Evolutionary conservation across 352 stramenopile species (phyloP), one percentile per base, ranked within the genome.

Genomic region (Pythium volutum): DNA sequence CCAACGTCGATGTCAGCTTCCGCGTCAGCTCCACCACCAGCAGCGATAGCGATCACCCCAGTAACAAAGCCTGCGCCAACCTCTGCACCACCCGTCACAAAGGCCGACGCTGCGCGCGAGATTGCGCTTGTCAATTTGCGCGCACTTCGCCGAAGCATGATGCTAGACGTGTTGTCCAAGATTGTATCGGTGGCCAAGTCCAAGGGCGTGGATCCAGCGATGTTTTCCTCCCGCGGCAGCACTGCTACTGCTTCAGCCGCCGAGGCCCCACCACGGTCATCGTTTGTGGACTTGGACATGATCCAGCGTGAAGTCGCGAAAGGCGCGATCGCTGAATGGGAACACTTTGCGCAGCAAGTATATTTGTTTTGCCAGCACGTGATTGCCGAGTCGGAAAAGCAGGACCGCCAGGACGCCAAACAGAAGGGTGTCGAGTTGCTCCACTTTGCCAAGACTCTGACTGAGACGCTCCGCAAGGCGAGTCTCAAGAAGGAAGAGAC

Each of bases 161-260:
- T 92, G 69, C 76, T 90, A 22, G 83, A 92, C 34, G 81, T 92
- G 27, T 52, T 92, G 51, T 89, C 80, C 9, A 92, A 92, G 75
- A 90, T 92, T 66, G 72, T 82, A 22, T 90, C 80, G 14, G 83
- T 92, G 7, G 83, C 83, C 7, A 86, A 83, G 55, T 87, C 79
- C 25, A 92, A 92, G 55, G 72, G 70, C 18, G 81, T 90, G 55
- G 69, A 89, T 54, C 77, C 77, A 1, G 66, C 57, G 2, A 85
- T 86, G 74, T 83, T 87, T 27, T 81, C 77, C 1, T 65, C 65
- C 10, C 51, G 45, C 4, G 27, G 41, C 41, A 15, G 29, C 20
- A 46, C 49, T 23, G 22, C 56, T 29, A 23, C 41, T 18, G 22
- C 56, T 29, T 4, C 31, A 25, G 14, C 43, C 62, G 14, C 14